These are phyloP conservation scores for Stipa capillata DNA, from an alignment of 176 grass and related monocot genomes.

Conservation along the genomic window DNA sequence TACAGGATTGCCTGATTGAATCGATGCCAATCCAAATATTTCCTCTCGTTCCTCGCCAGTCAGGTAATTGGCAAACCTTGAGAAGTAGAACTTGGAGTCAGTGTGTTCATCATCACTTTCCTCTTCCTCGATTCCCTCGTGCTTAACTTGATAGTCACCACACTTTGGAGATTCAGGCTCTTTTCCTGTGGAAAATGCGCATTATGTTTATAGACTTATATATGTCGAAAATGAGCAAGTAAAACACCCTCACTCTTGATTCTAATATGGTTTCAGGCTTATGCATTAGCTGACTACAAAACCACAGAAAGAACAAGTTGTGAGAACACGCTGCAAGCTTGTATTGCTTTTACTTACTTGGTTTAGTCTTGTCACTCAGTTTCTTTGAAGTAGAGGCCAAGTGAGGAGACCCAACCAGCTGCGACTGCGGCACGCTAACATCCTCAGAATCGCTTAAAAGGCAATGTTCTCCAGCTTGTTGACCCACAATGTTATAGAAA, in stretches of 20 bases:
- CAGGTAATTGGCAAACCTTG: conserved; percentile 1
- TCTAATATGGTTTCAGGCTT: background rate
- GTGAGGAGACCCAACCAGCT: background rate
- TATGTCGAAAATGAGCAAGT: background rate
- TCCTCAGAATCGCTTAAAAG: background rate
- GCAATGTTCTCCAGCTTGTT: background rate
- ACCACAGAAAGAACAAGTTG: background rate
- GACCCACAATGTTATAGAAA: background rate
- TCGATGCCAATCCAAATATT: conserved; percentile 9
- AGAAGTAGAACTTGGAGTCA: background rate
- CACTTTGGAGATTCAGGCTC: background rate
- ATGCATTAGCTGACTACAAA: background rate
- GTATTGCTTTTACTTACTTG: background rate
- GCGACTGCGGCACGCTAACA: background rate
- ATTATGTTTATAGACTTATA: background rate
- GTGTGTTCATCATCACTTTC: background rate
- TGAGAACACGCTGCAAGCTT: background rate
- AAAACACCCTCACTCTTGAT: background rate
- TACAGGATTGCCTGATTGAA: conserved; percentile 29
- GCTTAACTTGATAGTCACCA: background rate
- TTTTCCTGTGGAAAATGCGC: background rate
- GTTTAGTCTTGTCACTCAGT: background rate
- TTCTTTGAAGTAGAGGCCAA: conserved; percentile 8
- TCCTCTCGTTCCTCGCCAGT: conserved; percentile 10
- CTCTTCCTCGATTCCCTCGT: background rate